Evolutionary conservation across 345 rosid species (phyloP).

Genomic region (Limnanthes douglasii): DNA sequence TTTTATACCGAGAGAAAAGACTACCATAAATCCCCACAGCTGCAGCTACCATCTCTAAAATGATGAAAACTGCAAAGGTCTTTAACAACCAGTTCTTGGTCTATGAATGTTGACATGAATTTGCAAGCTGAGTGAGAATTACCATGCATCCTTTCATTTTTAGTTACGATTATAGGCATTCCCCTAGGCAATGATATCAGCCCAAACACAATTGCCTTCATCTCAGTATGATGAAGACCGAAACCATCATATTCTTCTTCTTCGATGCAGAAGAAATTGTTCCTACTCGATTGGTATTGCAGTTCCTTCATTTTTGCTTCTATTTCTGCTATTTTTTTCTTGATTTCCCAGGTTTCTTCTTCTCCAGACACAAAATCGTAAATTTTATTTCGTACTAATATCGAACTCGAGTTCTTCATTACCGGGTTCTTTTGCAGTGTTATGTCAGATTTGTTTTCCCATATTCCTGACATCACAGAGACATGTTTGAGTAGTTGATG

Average conservation of each 20-base stretch:
- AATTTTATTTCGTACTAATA: conserved; percentile 9
- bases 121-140: conserved; percentile 10
- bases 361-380: conserved; percentile 8
- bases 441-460: conserved; percentile 6
- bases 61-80: conserved; percentile 13
- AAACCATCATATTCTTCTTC: conserved; percentile 11
- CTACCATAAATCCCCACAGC: conserved; percentile 12
- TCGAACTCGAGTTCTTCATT: conserved; percentile 4
- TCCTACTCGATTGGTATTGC: conserved; percentile 7
- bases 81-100: conserved; percentile 9
- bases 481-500: conserved; percentile 8
- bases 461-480: conserved; percentile 6
- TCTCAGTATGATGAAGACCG: conserved; percentile 10
- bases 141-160: conserved; percentile 12
- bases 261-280: conserved; percentile 7
- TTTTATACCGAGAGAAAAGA: no score
- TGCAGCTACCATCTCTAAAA: conserved; percentile 12
- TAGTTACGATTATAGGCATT: conserved; percentile 9
- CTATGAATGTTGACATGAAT: conserved; percentile 14
- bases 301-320: conserved; percentile 9
- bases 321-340: conserved; percentile 7
- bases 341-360: conserved; percentile 2
- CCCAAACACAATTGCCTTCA: conserved; percentile 13
- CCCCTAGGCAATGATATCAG: conserved; percentile 6
- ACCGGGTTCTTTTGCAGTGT: not conserved